Evolutionary conservation across 176 grass and related monocot species (phyloP).

Genomic region (Areca catechu): DNA sequence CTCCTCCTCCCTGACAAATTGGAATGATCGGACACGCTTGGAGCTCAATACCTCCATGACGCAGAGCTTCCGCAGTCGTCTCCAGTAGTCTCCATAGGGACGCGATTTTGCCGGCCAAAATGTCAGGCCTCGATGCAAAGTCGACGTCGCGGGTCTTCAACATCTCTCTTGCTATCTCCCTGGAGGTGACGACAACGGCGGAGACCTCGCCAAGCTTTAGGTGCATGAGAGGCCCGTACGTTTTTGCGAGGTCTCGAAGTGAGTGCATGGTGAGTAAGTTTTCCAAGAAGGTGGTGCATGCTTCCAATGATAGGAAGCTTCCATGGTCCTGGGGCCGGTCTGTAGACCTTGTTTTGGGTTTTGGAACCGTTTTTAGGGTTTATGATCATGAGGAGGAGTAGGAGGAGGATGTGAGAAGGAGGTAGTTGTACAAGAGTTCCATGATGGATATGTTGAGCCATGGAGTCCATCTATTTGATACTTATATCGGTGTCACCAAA

Average conservation of each 20-base stretch:
- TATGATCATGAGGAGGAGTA: no score
- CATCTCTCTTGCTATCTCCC: conserved; percentile 39
- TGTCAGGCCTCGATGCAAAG: conserved; percentile 39
- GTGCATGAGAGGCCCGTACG: conserved; percentile 40
- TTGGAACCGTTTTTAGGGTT: no score
- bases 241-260: conserved; percentile 32
- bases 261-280: conserved; percentile 19
- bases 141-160: conserved; percentile 41
- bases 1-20: conserved; percentile 43
- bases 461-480: no score
- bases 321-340: neutral
- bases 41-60: conserved; percentile 46
- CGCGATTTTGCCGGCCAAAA: conserved; percentile 27
- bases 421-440: no score
- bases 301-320: conserved; percentile 3
- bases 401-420: no score
- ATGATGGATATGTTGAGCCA: no score
- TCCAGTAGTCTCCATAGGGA: conserved; percentile 57
- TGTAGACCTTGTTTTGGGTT: no score
- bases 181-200: conserved; percentile 39
- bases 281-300: conserved; percentile 1
- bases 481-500: no score
- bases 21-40: conserved; percentile 34
- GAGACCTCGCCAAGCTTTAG: conserved; percentile 51
- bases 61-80: conserved; percentile 44